phyloP scores from a whole-genome alignment of 2,329 filamentous ascomycete species.

The Alternaria rosae region DNA sequence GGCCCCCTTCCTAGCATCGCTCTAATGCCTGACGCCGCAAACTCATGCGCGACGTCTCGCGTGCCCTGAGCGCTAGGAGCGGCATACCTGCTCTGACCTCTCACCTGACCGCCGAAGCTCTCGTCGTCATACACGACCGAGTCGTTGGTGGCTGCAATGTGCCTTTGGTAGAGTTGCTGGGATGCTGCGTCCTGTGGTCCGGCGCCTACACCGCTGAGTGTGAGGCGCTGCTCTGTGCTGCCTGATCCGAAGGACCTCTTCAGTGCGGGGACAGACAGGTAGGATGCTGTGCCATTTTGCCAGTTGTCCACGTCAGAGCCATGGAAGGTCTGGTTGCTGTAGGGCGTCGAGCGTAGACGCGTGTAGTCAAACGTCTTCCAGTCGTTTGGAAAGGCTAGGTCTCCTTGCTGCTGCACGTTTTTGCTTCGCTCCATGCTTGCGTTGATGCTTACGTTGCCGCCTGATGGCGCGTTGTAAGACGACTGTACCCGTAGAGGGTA shows the following conservation, averaged over 20 bases:
- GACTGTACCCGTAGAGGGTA: slow-evolving; percentile 70
- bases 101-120: slow-evolving; percentile 31
- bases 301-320: slow-evolving; percentile 58
- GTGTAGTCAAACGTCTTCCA: slow-evolving; percentile 63
- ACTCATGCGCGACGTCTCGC: slow-evolving; percentile 23
- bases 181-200: slow-evolving; percentile 14
- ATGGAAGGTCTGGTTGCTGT: slow-evolving; percentile 29
- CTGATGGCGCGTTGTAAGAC: slow-evolving; percentile 54
- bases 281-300: slow-evolving; percentile 66
- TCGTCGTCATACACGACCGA: slow-evolving; percentile 61
- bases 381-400: slow-evolving; percentile 65
- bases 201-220: slow-evolving; percentile 57
- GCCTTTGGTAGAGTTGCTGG: slow-evolving; percentile 64
- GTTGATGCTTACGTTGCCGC: slow-evolving; percentile 55
- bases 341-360: slow-evolving; percentile 24
- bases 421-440: slow-evolving; percentile 61
- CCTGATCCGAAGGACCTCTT: slow-evolving; percentile 62
- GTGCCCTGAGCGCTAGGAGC: slow-evolving; percentile 5
- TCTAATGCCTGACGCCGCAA: slow-evolving; percentile 31
- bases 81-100: slow-evolving; percentile 15
- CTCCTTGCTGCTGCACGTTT: slow-evolving; percentile 55
- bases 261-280: slow-evolving; percentile 57
- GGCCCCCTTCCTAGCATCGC: slow-evolving; percentile 44
- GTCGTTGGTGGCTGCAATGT: slow-evolving; percentile 64
- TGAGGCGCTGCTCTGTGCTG: slow-evolving; percentile 64